A percentile compares a stretch with the other conserved stretches of the same genome.
Evolutionary conservation across 2,329 filamentous ascomycete species (phyloP).

Genomic region (Aureobasidium sp.): DNA sequence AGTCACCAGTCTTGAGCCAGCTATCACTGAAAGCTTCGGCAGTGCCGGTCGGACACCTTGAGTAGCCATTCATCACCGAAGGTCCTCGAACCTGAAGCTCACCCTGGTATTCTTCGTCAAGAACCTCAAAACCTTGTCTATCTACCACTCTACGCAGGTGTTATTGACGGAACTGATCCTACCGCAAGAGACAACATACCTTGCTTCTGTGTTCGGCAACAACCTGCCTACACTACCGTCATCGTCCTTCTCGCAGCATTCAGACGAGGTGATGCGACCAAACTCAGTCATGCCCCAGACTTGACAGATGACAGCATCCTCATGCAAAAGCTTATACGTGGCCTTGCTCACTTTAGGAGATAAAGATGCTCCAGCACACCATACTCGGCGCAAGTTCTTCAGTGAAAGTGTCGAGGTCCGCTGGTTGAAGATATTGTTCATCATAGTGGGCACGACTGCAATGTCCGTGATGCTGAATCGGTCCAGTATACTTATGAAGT

Average conservation of each 20-base stretch:
- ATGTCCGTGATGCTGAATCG: not conserved
- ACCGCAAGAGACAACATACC: not conserved
- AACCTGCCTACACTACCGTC: conserved; percentile 41
- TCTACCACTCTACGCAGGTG: not conserved
- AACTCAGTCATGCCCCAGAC: conserved; percentile 51
- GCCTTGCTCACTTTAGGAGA: not conserved
- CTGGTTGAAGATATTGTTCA: not conserved
- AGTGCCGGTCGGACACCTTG: conserved; percentile 33
- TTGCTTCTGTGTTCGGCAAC: conserved; percentile 32
- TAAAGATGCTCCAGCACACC: not conserved
- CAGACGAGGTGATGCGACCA: conserved; percentile 38
- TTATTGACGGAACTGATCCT: not conserved
- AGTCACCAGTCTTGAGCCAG: not conserved
- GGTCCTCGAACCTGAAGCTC: conserved; percentile 36
- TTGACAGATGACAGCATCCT: conserved; percentile 38
- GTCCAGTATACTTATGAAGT: not conserved
- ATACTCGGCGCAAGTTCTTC: not conserved
- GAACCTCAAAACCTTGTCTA: not conserved
- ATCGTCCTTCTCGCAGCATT: conserved; percentile 33
- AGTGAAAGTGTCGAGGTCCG: not conserved
- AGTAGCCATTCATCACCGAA: conserved; percentile 22
- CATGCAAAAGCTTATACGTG: conserved; percentile 25
- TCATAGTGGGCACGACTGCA: not conserved
- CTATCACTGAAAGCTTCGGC: conserved; percentile 19
- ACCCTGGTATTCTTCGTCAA: conserved; percentile 21